Evolutionary conservation across 441 rosid species (phyloP).

Genomic region (Populus hybrid): DNA sequence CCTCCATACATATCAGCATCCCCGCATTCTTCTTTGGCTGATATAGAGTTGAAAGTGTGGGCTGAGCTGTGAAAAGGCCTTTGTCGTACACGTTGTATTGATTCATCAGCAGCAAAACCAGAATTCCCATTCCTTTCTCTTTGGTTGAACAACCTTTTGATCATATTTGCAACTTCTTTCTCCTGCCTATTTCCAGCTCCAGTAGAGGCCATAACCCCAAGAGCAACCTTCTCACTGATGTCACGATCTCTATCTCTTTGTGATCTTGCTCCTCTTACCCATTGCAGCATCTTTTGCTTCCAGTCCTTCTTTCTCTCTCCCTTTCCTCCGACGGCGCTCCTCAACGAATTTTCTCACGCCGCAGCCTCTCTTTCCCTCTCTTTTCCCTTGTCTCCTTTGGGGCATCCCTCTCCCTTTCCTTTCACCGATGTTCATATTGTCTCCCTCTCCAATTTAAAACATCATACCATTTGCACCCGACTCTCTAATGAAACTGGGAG

Average conservation of each 20-base stretch:
- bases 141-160: conserved; percentile 70
- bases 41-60: conserved; percentile 83
- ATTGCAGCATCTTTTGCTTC: conserved; percentile 83
- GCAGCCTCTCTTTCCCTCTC: conserved; percentile 78
- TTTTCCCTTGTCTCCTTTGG: conserved; percentile 67
- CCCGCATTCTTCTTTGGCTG: conserved; percentile 77
- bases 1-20: conserved; percentile 82
- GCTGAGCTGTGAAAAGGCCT: conserved; percentile 82
- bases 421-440: conserved; percentile 57
- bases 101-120: conserved; percentile 85
- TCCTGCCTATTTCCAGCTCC: conserved; percentile 61
- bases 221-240: conserved; percentile 73
- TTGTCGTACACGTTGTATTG: conserved; percentile 90
- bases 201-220: conserved; percentile 71
- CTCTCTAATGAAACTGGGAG: conserved; percentile 53
- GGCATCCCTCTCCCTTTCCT: conserved; percentile 47
- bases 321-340: conserved; percentile 89
- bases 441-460: conserved; percentile 55
- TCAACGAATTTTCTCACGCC: conserved; percentile 82
- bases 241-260: conserved; percentile 77
- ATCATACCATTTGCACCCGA: conserved; percentile 41
- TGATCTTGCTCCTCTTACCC: conserved; percentile 87
- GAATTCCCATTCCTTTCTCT: conserved; percentile 99
- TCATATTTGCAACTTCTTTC: conserved; percentile 75
- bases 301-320: conserved; percentile 82